Base-by-base conservation (phyloP, 2,329 filamentous ascomycete species). In the Capronia coronata region DNA sequence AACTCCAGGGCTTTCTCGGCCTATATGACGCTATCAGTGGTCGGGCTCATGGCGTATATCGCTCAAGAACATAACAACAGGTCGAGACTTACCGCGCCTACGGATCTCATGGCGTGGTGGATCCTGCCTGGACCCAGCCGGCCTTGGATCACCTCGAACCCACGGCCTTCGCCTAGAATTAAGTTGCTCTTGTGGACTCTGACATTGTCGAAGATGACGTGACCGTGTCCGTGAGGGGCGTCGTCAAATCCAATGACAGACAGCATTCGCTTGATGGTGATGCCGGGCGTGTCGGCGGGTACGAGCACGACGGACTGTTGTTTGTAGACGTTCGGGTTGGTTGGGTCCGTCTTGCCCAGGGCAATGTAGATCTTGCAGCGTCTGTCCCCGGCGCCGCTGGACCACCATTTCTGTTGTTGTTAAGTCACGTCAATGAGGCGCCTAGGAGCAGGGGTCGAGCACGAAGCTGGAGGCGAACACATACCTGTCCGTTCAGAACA, bases 391-490 rank as follows among this genome's bases (percentile, higher is more conserved):
- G 90, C 89, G 58, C 93, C 93, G 57, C 87, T 94, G 22, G 88
- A 94, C 93, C 93, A 98, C 93, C 93, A 98, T 87, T 98, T 98
- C 80, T 82, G 79, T n/a, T n/a, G n/a, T n/a, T n/a, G n/a, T n/a
- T n/a, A n/a, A n/a, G n/a, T n/a, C n/a, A n/a, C n/a, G n/a, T n/a
- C n/a, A n/a, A n/a, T n/a, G n/a, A n/a, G n/a, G n/a, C n/a, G n/a
- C n/a, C n/a, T n/a, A n/a, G n/a, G n/a, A n/a, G n/a, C n/a, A n/a
- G n/a, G n/a, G n/a, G n/a, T n/a, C n/a, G n/a, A n/a, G n/a, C n/a
- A n/a, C n/a, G n/a, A n/a, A n/a, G n/a, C n/a, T n/a, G n/a, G n/a
- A n/a, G n/a, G n/a, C n/a, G n/a, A n/a, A n/a, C n/a, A n/a, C 55
- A 35, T 52, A 58, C 57, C 51, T 59, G 58, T 14, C 89, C 93